phyloP scores from a whole-genome alignment of 106 monocot genomes.

The Triglochin maritima region DNA sequence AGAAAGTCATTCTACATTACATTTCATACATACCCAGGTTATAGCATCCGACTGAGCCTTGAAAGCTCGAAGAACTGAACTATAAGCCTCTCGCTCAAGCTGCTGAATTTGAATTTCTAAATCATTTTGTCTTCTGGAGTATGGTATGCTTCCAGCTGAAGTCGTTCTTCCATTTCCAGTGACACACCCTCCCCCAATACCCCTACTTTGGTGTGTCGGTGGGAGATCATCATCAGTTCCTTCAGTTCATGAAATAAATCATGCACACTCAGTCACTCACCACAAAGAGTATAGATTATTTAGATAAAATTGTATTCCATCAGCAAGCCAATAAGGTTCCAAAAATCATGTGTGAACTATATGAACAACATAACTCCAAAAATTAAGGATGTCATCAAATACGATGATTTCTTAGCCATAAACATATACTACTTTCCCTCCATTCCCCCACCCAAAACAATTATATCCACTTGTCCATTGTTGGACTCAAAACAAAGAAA shows the following conservation, averaged over 20 bases:
- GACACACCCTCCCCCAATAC: constrained; percentile 43
- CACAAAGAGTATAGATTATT: not conserved
- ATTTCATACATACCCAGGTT: constrained; percentile 58
- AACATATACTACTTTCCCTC: no score
- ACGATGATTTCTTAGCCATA: not conserved
- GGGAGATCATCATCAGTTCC: constrained; percentile 99
- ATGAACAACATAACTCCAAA: not conserved
- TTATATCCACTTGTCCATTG: no score
- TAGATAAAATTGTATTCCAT: not conserved
- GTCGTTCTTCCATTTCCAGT: constrained; percentile 65
- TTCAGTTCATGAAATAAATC: constrained; percentile 15
- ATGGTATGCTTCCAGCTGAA: constrained; percentile 18
- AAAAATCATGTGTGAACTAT: not conserved
- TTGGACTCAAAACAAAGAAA: no score
- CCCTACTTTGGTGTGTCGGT: constrained; percentile 69
- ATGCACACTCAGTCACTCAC: not conserved
- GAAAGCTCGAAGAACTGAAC: constrained; percentile 82
- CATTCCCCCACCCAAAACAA: no score
- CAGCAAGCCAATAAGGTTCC: not conserved
- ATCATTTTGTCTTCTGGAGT: constrained; percentile 44
- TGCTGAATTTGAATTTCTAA: constrained; percentile 90
- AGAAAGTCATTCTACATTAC: not conserved
- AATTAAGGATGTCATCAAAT: not conserved
- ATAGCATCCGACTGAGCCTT: constrained; percentile 98
- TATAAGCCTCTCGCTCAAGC: constrained; percentile 92